phyloP scores from a whole-genome alignment of 1,284 basidiomycete genomes.

The Coniophora puteana region DNA sequence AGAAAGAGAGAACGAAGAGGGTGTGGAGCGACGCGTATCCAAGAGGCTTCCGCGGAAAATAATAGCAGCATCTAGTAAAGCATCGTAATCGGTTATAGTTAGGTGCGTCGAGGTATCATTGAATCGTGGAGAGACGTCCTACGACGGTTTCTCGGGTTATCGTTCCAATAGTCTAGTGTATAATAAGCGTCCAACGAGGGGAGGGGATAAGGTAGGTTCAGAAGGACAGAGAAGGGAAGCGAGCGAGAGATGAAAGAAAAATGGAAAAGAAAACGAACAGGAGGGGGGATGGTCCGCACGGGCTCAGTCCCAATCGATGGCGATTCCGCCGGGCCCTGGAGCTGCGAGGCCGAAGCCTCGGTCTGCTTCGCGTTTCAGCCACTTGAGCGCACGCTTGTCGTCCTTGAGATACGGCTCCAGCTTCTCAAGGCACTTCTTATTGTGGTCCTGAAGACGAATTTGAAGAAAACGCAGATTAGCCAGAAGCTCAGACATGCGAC shows the following conservation, averaged over 20 bases:
- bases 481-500: constrained; percentile 5
- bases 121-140: constrained; percentile 16
- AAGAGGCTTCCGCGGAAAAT: too few species aligned
- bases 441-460: constrained; percentile 85
- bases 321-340: constrained; percentile 57
- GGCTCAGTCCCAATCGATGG: constrained; percentile 70
- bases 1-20: too few species aligned
- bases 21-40: too few species aligned
- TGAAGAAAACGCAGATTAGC: constrained; percentile 3
- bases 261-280: constrained; percentile 8
- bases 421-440: constrained; percentile 70
- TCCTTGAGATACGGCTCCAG: constrained; percentile 73
- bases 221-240: constrained; percentile 8
- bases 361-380: constrained; percentile 75
- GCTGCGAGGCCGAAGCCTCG: constrained; percentile 64
- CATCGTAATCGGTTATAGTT: too few species aligned
- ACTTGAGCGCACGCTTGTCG: constrained; percentile 78
- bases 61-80: too few species aligned
- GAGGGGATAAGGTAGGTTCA: constrained; percentile 7
- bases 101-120: constrained; percentile 14
- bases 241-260: constrained; percentile 16
- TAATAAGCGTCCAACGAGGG: constrained; percentile 16
- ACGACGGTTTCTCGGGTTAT: constrained; percentile 21
- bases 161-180: constrained; percentile 21
- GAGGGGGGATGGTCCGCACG: constrained; percentile 1